Percentiles rank a stretch among this genome's conserved stretches.
Conservation (phyloP, 306 rosid genomes). For the Neltuma alba region DNA sequence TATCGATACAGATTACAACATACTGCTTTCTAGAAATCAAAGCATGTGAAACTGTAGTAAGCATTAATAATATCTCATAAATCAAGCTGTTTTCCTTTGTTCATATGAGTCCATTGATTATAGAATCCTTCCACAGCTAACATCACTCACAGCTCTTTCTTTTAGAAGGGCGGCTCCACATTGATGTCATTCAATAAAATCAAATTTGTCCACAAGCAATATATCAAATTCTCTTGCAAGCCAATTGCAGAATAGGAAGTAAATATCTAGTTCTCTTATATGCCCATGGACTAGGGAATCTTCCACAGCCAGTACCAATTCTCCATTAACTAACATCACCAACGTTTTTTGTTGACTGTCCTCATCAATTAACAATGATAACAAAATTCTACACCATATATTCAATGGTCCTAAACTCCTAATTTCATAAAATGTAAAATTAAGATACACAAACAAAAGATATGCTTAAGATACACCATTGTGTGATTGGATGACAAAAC, state of each 20-base stretch:
- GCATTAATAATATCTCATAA: not conserved
- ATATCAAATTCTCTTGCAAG: constrained; percentile 4
- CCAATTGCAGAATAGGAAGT: constrained; percentile 7
- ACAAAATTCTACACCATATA: not conserved
- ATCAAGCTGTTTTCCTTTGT: not conserved
- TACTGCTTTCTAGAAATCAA: not conserved
- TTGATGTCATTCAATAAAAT: not conserved
- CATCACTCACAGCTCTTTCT: not conserved
- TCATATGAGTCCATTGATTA: not conserved
- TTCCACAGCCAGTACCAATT: not conserved
- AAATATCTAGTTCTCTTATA: not conserved
- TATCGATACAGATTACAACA: not conserved
- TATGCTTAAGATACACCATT: not conserved
- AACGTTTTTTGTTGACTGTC: not conserved
- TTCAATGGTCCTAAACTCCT: not conserved
- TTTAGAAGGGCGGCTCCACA: not conserved
- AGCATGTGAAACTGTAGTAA: not conserved
- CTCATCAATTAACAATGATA: not conserved
- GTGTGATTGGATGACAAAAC: constrained; percentile 14
- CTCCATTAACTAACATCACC: not conserved
- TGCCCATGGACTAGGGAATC: constrained; percentile 10
- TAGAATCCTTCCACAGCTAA: not conserved
- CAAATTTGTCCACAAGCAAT: not conserved
- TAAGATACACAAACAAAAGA: not conserved
- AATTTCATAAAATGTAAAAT: no score